phyloP scores from a whole-genome alignment of 305 asterid species.

The Rubia tinctorum region DNA sequence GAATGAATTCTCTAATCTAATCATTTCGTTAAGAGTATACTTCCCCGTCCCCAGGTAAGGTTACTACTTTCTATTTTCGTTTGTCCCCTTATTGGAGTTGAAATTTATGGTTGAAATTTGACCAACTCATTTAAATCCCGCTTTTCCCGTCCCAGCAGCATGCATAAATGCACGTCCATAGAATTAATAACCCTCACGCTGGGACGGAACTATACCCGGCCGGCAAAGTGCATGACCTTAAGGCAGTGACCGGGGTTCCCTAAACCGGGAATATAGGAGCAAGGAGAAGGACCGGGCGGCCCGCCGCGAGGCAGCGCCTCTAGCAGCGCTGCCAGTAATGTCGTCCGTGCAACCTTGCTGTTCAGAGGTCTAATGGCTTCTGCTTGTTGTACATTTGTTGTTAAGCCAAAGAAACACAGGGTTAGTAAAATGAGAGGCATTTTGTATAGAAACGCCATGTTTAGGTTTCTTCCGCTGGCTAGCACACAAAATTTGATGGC shows the following conservation, averaged over 20 bases:
- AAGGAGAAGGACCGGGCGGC: slow-evolving; percentile 16
- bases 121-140: too few species aligned
- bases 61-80: too few species aligned
- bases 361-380: slow-evolving; percentile 19
- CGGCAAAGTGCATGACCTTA: slow-evolving; percentile 6
- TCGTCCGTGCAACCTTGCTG: background rate
- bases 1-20: too few species aligned
- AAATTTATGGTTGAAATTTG: too few species aligned
- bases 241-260: slow-evolving; percentile 17
- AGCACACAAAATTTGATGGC: background rate
- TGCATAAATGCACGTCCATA: too few species aligned
- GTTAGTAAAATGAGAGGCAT: background rate
- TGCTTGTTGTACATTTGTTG: slow-evolving; percentile 1
- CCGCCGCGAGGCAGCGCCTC: slow-evolving; percentile 19
- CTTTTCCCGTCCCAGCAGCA: too few species aligned
- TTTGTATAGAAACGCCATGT: slow-evolving; percentile 9
- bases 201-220: background rate
- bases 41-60: too few species aligned
- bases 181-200: too few species aligned
- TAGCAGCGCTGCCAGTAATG: background rate
- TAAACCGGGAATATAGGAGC: slow-evolving; percentile 19
- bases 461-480: background rate
- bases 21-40: too few species aligned
- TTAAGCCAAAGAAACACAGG: background rate
- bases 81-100: too few species aligned